Percentiles rank a stretch among this genome's conserved stretches.
Conservation (phyloP, 768 basidiomycete genomes). For the Lentinula edodes region DNA sequence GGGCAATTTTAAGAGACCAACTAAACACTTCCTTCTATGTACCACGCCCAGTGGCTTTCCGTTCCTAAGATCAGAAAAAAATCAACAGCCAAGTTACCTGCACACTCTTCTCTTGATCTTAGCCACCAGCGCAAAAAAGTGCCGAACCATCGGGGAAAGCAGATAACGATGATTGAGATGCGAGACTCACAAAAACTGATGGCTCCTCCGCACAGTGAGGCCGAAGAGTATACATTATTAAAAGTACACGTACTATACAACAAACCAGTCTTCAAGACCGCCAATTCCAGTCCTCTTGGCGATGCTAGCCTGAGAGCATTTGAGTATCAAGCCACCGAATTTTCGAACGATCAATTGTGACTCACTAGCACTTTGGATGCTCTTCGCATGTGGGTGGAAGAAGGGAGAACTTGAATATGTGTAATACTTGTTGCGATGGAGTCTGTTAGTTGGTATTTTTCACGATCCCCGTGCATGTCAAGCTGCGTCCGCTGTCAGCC, state of each 20-base stretch:
- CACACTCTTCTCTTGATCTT: too few relatives aligned
- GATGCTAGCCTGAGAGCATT: background rate
- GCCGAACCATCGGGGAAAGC: too few relatives aligned
- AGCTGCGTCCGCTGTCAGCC: background rate
- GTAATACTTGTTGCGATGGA: background rate
- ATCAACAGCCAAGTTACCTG: too few relatives aligned
- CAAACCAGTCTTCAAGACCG: conserved; percentile 3
- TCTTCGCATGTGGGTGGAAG: background rate
- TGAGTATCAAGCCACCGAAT: too few relatives aligned
- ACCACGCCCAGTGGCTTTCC: too few relatives aligned
- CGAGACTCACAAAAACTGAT: too few relatives aligned
- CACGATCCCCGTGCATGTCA: background rate
- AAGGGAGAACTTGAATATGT: background rate
- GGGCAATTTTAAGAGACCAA: too few relatives aligned
- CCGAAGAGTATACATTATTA: background rate
- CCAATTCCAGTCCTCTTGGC: conserved; percentile 3
- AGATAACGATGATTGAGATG: too few relatives aligned
- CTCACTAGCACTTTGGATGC: conserved; percentile 5
- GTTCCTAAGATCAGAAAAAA: too few relatives aligned
- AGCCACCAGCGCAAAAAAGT: too few relatives aligned
- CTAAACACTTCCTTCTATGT: too few relatives aligned
- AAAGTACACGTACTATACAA: background rate
- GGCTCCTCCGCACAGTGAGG: background rate
- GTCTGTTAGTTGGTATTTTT: background rate
- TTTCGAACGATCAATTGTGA: background rate